phyloP scores from a whole-genome alignment of 2,329 filamentous ascomycete genomes.

The Hypoxylon sp. region DNA sequence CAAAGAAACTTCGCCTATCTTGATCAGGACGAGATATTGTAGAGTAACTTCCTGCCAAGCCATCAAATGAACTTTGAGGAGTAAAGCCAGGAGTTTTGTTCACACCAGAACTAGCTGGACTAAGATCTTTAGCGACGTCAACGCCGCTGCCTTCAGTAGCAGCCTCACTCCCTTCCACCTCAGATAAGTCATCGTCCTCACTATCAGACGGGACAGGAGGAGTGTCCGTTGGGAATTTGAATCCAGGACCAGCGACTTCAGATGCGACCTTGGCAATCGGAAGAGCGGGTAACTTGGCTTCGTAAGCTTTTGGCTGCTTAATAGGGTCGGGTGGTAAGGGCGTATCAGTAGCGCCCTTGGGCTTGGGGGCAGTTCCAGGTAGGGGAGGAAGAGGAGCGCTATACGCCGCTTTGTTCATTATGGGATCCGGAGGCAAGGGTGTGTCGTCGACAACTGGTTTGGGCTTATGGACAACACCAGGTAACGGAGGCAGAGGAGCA shows the following conservation, averaged over 20 bases:
- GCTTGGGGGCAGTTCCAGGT: conserved; percentile 39
- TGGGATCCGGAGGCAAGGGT: conserved; percentile 56
- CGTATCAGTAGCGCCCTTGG: conserved; percentile 47
- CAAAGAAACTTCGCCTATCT: conserved; percentile 60
- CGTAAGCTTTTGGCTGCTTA: conserved; percentile 44
- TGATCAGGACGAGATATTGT: conserved; percentile 57
- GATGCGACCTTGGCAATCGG: conserved; percentile 37
- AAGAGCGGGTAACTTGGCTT: conserved; percentile 41
- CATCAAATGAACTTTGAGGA: conserved; percentile 66
- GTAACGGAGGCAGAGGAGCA: conserved; percentile 40
- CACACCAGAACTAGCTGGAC: conserved; percentile 56
- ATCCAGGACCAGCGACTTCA: conserved; percentile 39
- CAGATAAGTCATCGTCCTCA: conserved; percentile 56
- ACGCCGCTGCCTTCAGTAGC: conserved; percentile 67
- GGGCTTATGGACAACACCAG: conserved; percentile 37
- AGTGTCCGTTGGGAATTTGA: conserved; percentile 45
- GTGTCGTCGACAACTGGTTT: conserved; percentile 44
- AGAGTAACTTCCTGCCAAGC: conserved; percentile 57
- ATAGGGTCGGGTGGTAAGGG: conserved; percentile 53
- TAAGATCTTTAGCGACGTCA: conserved; percentile 71
- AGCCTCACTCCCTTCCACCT: conserved; percentile 58
- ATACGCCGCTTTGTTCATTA: conserved; percentile 48
- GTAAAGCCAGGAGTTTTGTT: conserved; percentile 61
- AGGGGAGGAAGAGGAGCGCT: conserved; percentile 40
- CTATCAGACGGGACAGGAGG: conserved; percentile 45